A percentile compares a stretch with the other conserved stretches of the same genome.
Evolutionary conservation across 1,284 basidiomycete species (phyloP).

Genomic region (Inonotus obliquus): DNA sequence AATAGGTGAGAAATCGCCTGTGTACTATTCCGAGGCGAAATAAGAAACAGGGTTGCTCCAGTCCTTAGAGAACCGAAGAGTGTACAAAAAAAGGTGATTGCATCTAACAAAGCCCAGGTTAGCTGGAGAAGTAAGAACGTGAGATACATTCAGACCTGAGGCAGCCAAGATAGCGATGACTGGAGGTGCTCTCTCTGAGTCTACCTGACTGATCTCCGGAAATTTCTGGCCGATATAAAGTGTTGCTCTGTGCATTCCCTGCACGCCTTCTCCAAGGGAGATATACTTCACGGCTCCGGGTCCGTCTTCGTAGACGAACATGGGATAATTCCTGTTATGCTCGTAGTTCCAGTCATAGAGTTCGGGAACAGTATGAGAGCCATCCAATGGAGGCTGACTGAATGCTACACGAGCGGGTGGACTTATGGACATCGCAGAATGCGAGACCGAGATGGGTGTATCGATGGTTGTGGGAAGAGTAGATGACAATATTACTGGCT

Average conservation of each 20-base stretch:
- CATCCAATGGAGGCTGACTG: constrained; percentile 31
- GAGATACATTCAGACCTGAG: constrained; percentile 19
- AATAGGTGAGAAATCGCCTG: constrained; percentile 16
- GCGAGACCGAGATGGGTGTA: not conserved
- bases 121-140: not conserved
- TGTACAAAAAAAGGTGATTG: constrained; percentile 16
- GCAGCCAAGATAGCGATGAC: constrained; percentile 23
- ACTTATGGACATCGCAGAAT: not conserved
- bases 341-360: constrained; percentile 32
- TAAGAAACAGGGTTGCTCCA: constrained; percentile 16
- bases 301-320: constrained; percentile 29
- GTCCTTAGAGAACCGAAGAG: constrained; percentile 15
- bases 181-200: not conserved
- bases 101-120: constrained; percentile 9
- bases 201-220: not conserved
- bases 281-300: constrained; percentile 18
- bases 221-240: not conserved
- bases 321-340: constrained; percentile 31
- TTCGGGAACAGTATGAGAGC: constrained; percentile 32
- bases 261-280: constrained; percentile 26
- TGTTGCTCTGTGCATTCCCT: constrained; percentile 23
- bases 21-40: constrained; percentile 18
- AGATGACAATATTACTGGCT: no score
- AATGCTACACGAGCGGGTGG: not conserved
- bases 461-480: not conserved